Percentiles rank a stretch among this genome's conserved stretches.
These are phyloP conservation scores for Nothophoma quercina DNA, from an alignment of 2,329 filamentous ascomycete genomes.

Conservation along the genomic window DNA sequence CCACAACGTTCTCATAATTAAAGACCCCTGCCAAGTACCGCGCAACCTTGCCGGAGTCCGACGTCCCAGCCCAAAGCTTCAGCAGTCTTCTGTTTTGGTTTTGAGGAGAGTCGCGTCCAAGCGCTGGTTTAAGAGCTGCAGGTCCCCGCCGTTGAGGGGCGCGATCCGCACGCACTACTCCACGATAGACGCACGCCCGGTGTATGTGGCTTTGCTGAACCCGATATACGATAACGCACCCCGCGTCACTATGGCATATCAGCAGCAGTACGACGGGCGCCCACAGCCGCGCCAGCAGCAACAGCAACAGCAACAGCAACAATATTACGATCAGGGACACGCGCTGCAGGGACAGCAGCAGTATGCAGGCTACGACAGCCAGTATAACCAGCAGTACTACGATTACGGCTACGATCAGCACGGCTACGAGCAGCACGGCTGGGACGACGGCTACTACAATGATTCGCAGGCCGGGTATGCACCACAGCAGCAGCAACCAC, in stretches of 20 bases:
- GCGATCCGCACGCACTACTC: conserved; percentile 28
- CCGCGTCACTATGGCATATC: conserved; percentile 49
- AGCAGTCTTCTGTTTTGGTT: conserved; percentile 9
- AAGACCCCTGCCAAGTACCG: conserved; percentile 32
- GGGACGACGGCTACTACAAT: conserved; percentile 46
- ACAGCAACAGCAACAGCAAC: conserved; percentile 35
- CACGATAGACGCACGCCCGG: conserved; percentile 27
- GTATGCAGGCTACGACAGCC: conserved; percentile 39
- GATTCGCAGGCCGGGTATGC: conserved; percentile 39
- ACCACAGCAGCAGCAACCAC: conserved; percentile 22
- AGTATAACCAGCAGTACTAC: conserved; percentile 43
- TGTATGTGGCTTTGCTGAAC: conserved; percentile 21
- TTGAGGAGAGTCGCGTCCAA: conserved; percentile 21
- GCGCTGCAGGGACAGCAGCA: conserved; percentile 36
- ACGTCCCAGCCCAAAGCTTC: conserved; percentile 10
- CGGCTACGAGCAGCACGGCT: conserved; percentile 39
- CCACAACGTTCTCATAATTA: conserved; percentile 26
- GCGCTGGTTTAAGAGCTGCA: conserved; percentile 24
- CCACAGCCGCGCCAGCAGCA: conserved; percentile 45
- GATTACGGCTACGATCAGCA: conserved; percentile 46
- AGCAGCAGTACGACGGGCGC: conserved; percentile 48
- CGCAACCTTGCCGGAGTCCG: conserved; percentile 22
- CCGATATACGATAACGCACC: conserved; percentile 25
- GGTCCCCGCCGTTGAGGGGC: conserved; percentile 30
- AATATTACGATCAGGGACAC: conserved; percentile 12